These are phyloP conservation scores for Histomonas meleagridis DNA, from an alignment of 208 protist genomes.

Conservation along the genomic window DNA sequence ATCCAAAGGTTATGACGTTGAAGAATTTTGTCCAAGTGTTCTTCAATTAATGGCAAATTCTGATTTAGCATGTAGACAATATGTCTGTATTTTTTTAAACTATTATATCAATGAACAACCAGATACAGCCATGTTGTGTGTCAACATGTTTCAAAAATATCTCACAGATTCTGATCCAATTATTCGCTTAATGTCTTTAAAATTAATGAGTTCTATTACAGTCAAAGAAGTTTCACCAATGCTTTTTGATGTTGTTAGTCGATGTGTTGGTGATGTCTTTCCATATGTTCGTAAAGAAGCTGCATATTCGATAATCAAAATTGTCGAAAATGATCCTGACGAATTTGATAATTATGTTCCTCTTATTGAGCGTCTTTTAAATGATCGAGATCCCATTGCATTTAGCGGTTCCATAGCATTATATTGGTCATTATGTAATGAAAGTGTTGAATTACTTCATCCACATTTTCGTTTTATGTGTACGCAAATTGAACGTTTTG, in stretches of 20 bases:
- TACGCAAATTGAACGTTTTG: neutral
- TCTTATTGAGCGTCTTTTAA: neutral
- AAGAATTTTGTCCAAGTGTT: neutral
- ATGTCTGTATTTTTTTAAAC: neutral
- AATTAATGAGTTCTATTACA: neutral
- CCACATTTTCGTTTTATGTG: neutral
- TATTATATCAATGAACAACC: neutral
- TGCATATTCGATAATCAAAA: conserved; percentile 18
- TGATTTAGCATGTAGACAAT: neutral
- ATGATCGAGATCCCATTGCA: neutral
- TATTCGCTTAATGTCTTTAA: neutral
- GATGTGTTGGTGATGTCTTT: neutral
- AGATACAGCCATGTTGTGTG: neutral
- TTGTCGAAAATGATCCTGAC: neutral
- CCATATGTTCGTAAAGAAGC: neutral
- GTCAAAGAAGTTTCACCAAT: neutral
- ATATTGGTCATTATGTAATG: conserved; percentile 4
- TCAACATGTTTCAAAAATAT: conserved; percentile 11
- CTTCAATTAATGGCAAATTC: neutral
- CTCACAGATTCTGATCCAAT: neutral
- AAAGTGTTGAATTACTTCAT: neutral
- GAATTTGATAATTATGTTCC: neutral
- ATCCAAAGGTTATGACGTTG: neutral
- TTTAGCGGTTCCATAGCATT: neutral
- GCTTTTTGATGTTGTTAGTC: neutral